Evolutionary conservation across 2,329 filamentous ascomycete genomes (phyloP).

Genomic region (Cytospora leucostoma): DNA sequence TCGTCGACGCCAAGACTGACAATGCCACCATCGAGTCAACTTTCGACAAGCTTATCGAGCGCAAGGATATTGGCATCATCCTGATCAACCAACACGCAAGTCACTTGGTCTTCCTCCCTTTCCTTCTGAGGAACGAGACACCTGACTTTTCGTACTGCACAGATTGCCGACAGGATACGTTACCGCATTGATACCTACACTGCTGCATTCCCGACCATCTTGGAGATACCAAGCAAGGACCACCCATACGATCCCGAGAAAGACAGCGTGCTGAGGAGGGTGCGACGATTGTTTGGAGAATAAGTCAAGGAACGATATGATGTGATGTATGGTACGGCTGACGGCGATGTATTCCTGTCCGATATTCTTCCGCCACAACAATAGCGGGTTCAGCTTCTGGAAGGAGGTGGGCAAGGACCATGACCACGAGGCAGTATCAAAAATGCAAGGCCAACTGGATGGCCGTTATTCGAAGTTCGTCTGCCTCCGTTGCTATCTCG

Average conservation of each 20-base stretch:
- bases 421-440: background rate
- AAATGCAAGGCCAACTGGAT: background rate
- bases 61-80: constrained; percentile 96
- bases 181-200: constrained; percentile 88
- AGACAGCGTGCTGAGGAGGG: constrained; percentile 91
- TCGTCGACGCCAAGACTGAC: constrained; percentile 93
- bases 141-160: constrained; percentile 11
- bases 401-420: background rate
- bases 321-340: background rate
- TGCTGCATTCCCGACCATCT: constrained; percentile 90
- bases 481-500: background rate
- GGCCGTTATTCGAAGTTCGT: background rate
- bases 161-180: constrained; percentile 95
- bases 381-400: background rate
- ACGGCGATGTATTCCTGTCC: too few relatives aligned
- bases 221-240: constrained; percentile 98
- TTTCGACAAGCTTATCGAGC: constrained; percentile 85
- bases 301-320: constrained; percentile 41
- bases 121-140: background rate
- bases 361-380: background rate
- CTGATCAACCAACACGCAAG: constrained; percentile 96
- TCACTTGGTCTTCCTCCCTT: constrained; percentile 25
- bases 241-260: constrained; percentile 99
- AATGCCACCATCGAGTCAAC: constrained; percentile 83
- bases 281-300: constrained; percentile 68